A percentile compares a stretch with the other conserved stretches of the same genome.
Conservation (phyloP, 768 basidiomycete genomes). For the Antrodiella citrinella region DNA sequence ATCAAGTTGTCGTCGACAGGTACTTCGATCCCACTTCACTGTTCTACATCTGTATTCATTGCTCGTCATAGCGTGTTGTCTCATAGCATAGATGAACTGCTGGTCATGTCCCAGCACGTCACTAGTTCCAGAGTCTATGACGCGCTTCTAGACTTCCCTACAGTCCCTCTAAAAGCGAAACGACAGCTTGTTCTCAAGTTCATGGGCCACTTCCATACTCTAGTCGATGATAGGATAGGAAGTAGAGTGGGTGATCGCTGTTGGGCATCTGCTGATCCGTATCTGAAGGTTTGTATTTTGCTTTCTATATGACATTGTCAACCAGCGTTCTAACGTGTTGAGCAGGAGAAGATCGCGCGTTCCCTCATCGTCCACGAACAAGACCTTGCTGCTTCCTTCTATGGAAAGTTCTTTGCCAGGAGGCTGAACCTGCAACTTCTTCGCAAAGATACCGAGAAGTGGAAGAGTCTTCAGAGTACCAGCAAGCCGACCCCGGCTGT, state of each 20-base stretch:
- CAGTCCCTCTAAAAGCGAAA: slow-evolving; percentile 55
- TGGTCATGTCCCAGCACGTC: slow-evolving; percentile 52
- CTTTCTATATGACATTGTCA: neutral
- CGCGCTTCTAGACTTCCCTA: slow-evolving; percentile 58
- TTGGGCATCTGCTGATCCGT: slow-evolving; percentile 88
- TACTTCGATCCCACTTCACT: slow-evolving; percentile 25
- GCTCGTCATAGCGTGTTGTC: slow-evolving; percentile 40
- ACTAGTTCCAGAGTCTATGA: slow-evolving; percentile 79
- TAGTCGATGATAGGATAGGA: slow-evolving; percentile 88
- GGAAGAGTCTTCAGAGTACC: slow-evolving; percentile 59
- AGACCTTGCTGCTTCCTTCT: slow-evolving; percentile 66
- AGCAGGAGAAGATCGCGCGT: slow-evolving; percentile 85
- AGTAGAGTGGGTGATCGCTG: slow-evolving; percentile 86
- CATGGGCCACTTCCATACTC: slow-evolving; percentile 67
- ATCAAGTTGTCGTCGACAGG: slow-evolving; percentile 65
- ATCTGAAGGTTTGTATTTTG: slow-evolving; percentile 59
- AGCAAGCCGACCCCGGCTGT: slow-evolving; percentile 23
- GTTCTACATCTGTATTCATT: slow-evolving; percentile 2
- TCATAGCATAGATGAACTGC: slow-evolving; percentile 49
- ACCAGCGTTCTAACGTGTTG: neutral
- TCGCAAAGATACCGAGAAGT: slow-evolving; percentile 73
- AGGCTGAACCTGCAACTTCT: slow-evolving; percentile 74
- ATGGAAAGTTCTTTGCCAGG: slow-evolving; percentile 81
- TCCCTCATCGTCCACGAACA: slow-evolving; percentile 69
- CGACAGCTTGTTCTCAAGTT: slow-evolving; percentile 67